A percentile compares a stretch with the other conserved stretches of the same genome.
Conservation (phyloP, 805 yeast species). For the Groenewaldozyma tartarivorans region DNA sequence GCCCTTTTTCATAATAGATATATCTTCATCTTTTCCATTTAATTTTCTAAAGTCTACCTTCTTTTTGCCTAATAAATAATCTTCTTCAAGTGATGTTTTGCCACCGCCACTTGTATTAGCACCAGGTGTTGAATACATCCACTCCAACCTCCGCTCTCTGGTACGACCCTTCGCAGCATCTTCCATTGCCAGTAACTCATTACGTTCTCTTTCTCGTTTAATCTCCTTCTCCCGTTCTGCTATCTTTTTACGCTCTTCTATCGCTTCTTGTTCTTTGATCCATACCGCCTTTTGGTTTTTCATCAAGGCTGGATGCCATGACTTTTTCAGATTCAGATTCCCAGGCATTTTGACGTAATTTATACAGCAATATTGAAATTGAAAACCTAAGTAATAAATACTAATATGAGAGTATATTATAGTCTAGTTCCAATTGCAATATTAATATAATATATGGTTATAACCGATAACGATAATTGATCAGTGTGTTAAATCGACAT, state of each 20-base stretch:
- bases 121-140: conserved; percentile 66
- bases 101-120: conserved; percentile 24
- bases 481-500: too few relatives aligned
- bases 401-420: too few relatives aligned
- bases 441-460: too few relatives aligned
- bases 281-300: conserved; percentile 81
- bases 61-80: conserved; percentile 44
- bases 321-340: conserved; percentile 81
- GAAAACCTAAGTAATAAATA: too few relatives aligned
- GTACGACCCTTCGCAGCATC: conserved; percentile 31
- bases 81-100: conserved; percentile 38
- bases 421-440: not conserved
- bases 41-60: conserved; percentile 29
- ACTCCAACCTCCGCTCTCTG: conserved; percentile 46
- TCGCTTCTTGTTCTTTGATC: conserved; percentile 68
- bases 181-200: conserved; percentile 43
- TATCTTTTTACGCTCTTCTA: conserved; percentile 58
- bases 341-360: conserved; percentile 39
- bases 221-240: conserved; percentile 57
- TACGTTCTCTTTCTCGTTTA: conserved; percentile 48
- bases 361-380: too few relatives aligned
- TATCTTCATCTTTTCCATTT: conserved; percentile 6
- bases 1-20: conserved; percentile 1
- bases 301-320: conserved; percentile 90
- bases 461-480: too few relatives aligned